A percentile compares a stretch with the other conserved stretches of the same genome.
Conservation (phyloP, 176 grass and related monocot species). For the Guadua angustifolia region DNA sequence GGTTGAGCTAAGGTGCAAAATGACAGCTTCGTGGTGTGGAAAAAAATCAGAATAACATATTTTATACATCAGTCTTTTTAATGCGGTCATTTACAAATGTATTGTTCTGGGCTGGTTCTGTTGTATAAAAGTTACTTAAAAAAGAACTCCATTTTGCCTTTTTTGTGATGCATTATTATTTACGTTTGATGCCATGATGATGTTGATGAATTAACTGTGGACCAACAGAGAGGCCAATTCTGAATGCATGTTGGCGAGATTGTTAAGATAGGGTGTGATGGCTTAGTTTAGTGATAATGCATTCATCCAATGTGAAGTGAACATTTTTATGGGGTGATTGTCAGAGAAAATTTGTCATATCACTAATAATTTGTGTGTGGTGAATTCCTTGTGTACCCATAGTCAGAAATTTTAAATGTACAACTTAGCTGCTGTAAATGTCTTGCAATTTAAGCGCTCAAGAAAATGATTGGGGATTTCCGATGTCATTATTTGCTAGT, state of each 20-base stretch:
- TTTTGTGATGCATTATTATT: constrained; percentile 25
- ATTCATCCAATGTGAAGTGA: not conserved
- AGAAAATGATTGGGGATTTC: constrained; percentile 5
- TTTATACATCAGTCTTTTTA: constrained; percentile 6
- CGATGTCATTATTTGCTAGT: not conserved
- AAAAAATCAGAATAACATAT: constrained; percentile 7
- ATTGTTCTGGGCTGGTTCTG: not conserved
- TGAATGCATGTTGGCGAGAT: not conserved
- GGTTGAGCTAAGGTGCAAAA: constrained; percentile 3
- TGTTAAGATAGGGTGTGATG: not conserved
- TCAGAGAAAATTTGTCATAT: not conserved
- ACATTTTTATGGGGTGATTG: not conserved
- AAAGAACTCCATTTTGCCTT: not conserved
- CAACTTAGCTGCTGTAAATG: not conserved
- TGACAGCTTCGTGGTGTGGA: not conserved
- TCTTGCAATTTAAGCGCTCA: not conserved
- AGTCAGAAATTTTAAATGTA: not conserved
- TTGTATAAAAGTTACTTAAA: constrained; percentile 5
- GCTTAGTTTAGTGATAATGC: not conserved
- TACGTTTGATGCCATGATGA: not conserved
- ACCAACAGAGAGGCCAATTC: constrained; percentile 10
- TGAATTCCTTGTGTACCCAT: not conserved
- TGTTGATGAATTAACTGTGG: constrained; percentile 16
- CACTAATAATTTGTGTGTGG: not conserved
- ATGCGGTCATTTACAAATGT: not conserved